Conservation (phyloP, 495 filamentous ascomycete species). For the Beverwykella pulmonaria region DNA sequence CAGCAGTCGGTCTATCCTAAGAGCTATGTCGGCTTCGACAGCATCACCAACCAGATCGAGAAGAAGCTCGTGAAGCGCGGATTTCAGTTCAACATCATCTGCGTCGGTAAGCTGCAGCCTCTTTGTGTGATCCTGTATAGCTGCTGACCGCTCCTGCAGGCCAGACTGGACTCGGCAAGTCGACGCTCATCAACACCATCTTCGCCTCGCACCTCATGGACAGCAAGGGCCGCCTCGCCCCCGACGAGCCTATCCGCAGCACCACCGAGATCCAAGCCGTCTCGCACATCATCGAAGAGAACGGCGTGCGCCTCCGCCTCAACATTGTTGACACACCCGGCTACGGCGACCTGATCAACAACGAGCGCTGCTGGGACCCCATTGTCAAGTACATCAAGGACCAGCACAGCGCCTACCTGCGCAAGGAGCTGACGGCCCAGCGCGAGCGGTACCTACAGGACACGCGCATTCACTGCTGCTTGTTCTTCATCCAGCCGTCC, state of each 20-base stretch:
- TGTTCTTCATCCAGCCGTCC: slow-evolving; percentile 99
- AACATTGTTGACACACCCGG: slow-evolving; percentile 83
- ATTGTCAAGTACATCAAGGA: slow-evolving; percentile 99
- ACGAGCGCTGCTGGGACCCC: slow-evolving; percentile 84
- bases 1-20: slow-evolving; percentile 76
- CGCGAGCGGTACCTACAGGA: slow-evolving; percentile 99
- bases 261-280: slow-evolving; percentile 98
- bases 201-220: slow-evolving; percentile 99
- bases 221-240: slow-evolving; percentile 90
- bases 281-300: slow-evolving; percentile 99
- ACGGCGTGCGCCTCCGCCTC: slow-evolving; percentile 74
- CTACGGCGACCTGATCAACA: slow-evolving; percentile 81
- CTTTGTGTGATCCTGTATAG: not conserved
- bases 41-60: slow-evolving; percentile 97
- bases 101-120: slow-evolving; percentile 76
- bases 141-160: slow-evolving; percentile 57
- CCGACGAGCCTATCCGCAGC: slow-evolving; percentile 87
- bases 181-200: slow-evolving; percentile 99
- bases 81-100: slow-evolving; percentile 99
- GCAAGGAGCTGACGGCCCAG: slow-evolving; percentile 99
- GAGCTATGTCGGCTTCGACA: slow-evolving; percentile 99
- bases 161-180: slow-evolving; percentile 98
- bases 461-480: slow-evolving; percentile 97
- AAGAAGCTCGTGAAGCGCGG: slow-evolving; percentile 99
- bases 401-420: slow-evolving; percentile 98